phyloP scores from a whole-genome alignment of 139 green algal genomes.

The Closterium sp. region DNA sequence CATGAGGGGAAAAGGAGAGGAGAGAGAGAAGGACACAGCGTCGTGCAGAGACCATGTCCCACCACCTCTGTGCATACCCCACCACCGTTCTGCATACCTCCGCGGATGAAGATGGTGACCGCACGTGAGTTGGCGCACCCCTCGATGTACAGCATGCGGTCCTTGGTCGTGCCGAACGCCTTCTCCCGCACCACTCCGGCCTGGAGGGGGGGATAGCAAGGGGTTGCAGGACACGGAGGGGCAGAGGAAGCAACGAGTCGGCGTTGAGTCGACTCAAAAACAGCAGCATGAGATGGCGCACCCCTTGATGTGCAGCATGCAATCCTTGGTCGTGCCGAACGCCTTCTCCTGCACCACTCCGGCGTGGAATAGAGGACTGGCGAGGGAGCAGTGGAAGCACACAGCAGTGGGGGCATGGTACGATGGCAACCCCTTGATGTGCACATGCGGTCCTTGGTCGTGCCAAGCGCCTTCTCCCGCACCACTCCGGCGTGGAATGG shows the following conservation, averaged over 20 bases:
- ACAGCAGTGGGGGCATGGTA: background rate
- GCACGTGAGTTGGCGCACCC: conserved; percentile 88
- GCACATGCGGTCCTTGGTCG: conserved; percentile 95
- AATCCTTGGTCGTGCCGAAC: conserved; percentile 97
- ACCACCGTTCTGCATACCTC: conserved; percentile 38
- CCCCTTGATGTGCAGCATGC: conserved; percentile 93
- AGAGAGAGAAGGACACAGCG: background rate
- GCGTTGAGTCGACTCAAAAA: background rate
- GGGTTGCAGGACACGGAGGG: background rate
- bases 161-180: conserved; percentile 94
- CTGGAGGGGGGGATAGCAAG: conserved; percentile 25
- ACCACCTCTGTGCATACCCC: background rate
- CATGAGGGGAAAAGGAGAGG: background rate
- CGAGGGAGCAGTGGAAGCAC: no score
- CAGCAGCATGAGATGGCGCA: conserved; percentile 72
- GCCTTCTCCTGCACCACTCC: conserved; percentile 74
- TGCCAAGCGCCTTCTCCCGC: conserved; percentile 86
- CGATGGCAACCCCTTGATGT: conserved; percentile 91
- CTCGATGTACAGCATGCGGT: conserved; percentile 96
- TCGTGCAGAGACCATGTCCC: background rate
- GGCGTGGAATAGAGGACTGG: conserved; percentile 50
- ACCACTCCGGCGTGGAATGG: conserved; percentile 68
- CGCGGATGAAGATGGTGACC: conserved; percentile 95
- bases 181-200: conserved; percentile 79
- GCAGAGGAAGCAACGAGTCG: background rate